Conservation (phyloP, 805 yeast species). For the Wickerhamomyces bovis region DNA sequence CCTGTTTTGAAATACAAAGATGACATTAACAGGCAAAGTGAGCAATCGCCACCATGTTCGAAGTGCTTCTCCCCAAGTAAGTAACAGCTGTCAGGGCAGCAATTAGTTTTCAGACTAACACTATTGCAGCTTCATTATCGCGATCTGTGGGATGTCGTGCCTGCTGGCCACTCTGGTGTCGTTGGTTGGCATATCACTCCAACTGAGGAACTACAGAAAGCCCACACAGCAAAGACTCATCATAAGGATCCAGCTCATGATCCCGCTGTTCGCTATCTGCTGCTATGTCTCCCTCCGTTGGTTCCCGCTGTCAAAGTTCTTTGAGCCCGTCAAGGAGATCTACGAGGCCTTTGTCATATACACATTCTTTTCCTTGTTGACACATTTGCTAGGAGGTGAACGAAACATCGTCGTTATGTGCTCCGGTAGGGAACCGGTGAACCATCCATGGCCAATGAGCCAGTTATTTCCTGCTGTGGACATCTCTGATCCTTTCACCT, state of each 20-base stretch:
- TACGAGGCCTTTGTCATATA: conserved; percentile 96
- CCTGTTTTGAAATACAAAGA: no score
- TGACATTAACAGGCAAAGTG: background rate
- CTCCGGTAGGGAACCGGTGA: conserved; percentile 65
- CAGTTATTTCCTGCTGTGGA: conserved; percentile 54
- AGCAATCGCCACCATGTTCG: background rate
- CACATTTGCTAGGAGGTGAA: conserved; percentile 88
- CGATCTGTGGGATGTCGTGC: conserved; percentile 4
- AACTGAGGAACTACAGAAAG: conserved; percentile 70
- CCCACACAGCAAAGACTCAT: conserved; percentile 84
- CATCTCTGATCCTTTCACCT: conserved; percentile 79
- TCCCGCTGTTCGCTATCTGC: conserved; percentile 73
- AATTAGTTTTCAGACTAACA: background rate
- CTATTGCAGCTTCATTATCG: conserved; percentile 1
- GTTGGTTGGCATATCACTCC: conserved; percentile 40
- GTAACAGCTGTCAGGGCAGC: background rate
- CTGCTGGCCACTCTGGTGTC: conserved; percentile 36
- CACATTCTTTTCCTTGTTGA: conserved; percentile 80
- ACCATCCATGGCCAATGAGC: conserved; percentile 53
- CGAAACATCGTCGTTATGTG: conserved; percentile 68
- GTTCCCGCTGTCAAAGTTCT: conserved; percentile 36
- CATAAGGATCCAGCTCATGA: conserved; percentile 73
- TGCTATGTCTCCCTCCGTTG: conserved; percentile 54
- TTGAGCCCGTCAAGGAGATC: conserved; percentile 80
- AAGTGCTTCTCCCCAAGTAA: background rate